Percentiles rank a stretch among this genome's conserved stretches.
Evolutionary conservation across 805 yeast species (phyloP).

Genomic region (Ogataea trehalophila): DNA sequence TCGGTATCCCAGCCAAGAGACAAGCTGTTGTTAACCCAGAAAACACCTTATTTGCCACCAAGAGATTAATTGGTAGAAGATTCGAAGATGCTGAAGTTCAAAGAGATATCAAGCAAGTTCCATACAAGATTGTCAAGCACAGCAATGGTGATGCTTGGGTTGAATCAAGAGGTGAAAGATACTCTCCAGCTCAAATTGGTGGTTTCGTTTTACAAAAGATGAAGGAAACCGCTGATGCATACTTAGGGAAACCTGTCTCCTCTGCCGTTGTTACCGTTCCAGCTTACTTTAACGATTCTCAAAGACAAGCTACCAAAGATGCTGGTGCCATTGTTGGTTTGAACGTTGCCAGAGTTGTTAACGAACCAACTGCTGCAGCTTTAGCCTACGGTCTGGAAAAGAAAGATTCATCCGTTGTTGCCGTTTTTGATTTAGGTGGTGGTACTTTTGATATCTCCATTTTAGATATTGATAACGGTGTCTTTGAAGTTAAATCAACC

Average conservation of each 20-base stretch:
- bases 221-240: conserved; percentile 97
- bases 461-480: conserved; percentile 96
- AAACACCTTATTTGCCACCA: conserved; percentile 78
- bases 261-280: conserved; percentile 92
- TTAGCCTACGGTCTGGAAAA: conserved; percentile 92
- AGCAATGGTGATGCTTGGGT: conserved; percentile 70
- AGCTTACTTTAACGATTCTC: conserved; percentile 87
- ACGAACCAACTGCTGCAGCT: conserved; percentile 93
- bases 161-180: conserved; percentile 38
- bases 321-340: conserved; percentile 97
- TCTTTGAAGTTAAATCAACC: conserved; percentile 94
- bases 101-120: conserved; percentile 55
- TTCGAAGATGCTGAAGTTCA: conserved; percentile 67
- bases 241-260: conserved; percentile 79
- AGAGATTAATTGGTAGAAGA: conserved; percentile 72
- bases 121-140: conserved; percentile 57
- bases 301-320: conserved; percentile 92
- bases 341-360: conserved; percentile 83
- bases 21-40: conserved; percentile 73
- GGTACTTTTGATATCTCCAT: conserved; percentile 98
- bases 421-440: conserved; percentile 97
- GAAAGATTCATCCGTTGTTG: conserved; percentile 55
- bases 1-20: conserved; percentile 72
- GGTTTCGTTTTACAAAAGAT: conserved; percentile 81
- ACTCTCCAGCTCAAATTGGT: conserved; percentile 71